Conservation (phyloP, 176 grass and related monocot genomes). For the Leersia perrieri region DNA sequence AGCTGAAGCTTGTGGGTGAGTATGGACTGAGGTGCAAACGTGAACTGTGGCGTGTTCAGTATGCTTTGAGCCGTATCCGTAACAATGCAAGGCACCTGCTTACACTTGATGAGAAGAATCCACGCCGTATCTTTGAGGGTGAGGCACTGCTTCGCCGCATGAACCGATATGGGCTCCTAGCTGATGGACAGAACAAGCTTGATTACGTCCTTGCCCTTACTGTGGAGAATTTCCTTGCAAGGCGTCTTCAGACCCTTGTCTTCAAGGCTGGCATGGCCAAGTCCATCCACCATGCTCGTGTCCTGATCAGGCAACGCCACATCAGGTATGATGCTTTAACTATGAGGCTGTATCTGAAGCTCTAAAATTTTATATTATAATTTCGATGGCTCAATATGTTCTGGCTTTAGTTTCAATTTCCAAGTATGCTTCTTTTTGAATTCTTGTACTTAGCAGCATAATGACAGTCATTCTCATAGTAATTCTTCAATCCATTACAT, state of each 20-base stretch:
- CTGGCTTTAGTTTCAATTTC: not conserved
- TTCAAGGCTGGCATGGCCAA: conserved; percentile 67
- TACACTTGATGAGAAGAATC: conserved; percentile 46
- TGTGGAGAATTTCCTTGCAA: conserved; percentile 47
- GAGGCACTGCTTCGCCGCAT: conserved; percentile 48
- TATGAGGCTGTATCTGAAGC: too few relatives aligned
- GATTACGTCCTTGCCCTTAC: conserved; percentile 51
- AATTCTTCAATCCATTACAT: not conserved
- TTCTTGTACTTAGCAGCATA: not conserved
- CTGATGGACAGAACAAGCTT: conserved; percentile 47
- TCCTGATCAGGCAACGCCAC: conserved; percentile 56
- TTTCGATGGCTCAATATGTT: not conserved
- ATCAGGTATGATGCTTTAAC: conserved; percentile 33
- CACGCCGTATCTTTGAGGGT: conserved; percentile 42
- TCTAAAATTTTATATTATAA: not conserved
- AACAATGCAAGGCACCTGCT: conserved; percentile 47
- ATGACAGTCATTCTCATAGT: not conserved
- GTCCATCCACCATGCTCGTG: conserved; percentile 63
- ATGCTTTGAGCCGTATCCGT: conserved; percentile 38
- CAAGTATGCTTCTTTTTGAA: not conserved
- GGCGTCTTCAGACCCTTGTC: conserved; percentile 52
- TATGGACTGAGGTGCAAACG: conserved; percentile 45
- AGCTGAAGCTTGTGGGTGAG: conserved; percentile 43
- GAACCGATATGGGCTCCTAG: conserved; percentile 41
- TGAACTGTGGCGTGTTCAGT: conserved; percentile 48